These are phyloP conservation scores for Hemisphaericaspora subhashii DNA, from an alignment of 1,139 yeast species.

Conservation along the genomic window DNA sequence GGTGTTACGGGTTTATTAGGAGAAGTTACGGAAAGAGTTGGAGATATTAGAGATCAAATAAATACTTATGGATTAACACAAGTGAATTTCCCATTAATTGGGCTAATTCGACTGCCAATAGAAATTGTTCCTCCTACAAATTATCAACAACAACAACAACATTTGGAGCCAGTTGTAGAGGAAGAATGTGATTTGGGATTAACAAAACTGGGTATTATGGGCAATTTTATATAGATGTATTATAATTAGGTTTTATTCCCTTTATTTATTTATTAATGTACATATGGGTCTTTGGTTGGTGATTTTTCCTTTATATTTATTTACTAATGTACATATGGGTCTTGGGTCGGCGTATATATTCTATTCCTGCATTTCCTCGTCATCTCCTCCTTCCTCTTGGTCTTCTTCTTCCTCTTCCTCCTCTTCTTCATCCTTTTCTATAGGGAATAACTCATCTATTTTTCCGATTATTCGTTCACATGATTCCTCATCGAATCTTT, in stretches of 20 bases:
- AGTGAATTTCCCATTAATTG: conserved; percentile 14
- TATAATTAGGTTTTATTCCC: conserved; percentile 6
- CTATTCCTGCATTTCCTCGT: conserved; percentile 7
- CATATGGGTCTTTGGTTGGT: too few species aligned
- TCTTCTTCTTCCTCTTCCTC: conserved; percentile 31
- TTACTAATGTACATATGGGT: not conserved
- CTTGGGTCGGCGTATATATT: not conserved
- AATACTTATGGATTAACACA: conserved; percentile 22
- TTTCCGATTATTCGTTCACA: conserved; percentile 55
- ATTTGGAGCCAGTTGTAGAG: conserved; percentile 7
- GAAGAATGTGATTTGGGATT: conserved; percentile 20
- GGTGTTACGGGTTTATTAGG: conserved; percentile 73
- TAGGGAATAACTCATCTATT: conserved; percentile 51
- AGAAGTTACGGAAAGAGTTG: conserved; percentile 56
- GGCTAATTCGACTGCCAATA: conserved; percentile 13
- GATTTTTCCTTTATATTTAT: too few species aligned
- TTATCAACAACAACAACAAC: conserved; percentile 4
- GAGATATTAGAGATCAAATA: conserved; percentile 41
- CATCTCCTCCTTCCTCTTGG: conserved; percentile 17
- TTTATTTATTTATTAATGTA: not conserved
- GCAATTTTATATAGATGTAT: conserved; percentile 22
- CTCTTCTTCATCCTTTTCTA: conserved; percentile 32
- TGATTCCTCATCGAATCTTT: conserved; percentile 65
- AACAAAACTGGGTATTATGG: conserved; percentile 23
- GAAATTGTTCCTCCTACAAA: conserved; percentile 5